Conservation (phyloP, 768 basidiomycete genomes). For the Porphyrellus cyaneotinctus region DNA sequence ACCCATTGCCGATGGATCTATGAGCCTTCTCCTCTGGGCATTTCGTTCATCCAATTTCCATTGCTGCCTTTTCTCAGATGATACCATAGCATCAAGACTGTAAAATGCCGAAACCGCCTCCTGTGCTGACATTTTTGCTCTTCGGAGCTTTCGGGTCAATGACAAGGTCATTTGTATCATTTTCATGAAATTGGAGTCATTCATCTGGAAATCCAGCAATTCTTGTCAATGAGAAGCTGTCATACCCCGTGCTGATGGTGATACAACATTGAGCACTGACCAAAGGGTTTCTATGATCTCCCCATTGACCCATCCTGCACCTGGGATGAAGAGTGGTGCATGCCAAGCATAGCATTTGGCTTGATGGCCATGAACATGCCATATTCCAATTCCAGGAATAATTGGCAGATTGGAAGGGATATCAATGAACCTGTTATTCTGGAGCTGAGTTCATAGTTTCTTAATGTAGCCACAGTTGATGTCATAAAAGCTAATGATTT, state of each 20-base stretch:
- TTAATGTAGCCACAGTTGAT: constrained; percentile 12
- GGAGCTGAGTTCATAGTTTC: background rate
- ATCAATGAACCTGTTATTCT: too few species aligned
- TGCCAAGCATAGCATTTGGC: constrained; percentile 21
- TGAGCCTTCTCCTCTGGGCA: too few species aligned
- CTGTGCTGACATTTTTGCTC: too few species aligned
- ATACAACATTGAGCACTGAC: background rate
- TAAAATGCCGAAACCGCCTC: too few species aligned
- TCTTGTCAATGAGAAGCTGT: background rate
- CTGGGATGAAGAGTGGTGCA: background rate
- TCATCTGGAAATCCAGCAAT: constrained; percentile 6
- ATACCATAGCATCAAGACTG: too few species aligned
- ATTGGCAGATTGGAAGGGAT: background rate
- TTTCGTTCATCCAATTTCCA: too few species aligned
- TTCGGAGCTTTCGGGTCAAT: too few species aligned
- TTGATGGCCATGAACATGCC: constrained; percentile 26
- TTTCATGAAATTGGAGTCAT: constrained; percentile 6
- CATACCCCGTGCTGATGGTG: background rate
- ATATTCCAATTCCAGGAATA: constrained; percentile 18
- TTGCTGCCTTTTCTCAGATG: too few species aligned
- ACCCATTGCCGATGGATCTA: too few species aligned
- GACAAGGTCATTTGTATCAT: constrained; percentile 3
- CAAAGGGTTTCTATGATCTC: constrained; percentile 11
- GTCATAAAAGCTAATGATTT: background rate
- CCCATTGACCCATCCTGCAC: background rate